phyloP scores from a whole-genome alignment of 495 filamentous ascomycete genomes.

The Parachaetomium inaequale region DNA sequence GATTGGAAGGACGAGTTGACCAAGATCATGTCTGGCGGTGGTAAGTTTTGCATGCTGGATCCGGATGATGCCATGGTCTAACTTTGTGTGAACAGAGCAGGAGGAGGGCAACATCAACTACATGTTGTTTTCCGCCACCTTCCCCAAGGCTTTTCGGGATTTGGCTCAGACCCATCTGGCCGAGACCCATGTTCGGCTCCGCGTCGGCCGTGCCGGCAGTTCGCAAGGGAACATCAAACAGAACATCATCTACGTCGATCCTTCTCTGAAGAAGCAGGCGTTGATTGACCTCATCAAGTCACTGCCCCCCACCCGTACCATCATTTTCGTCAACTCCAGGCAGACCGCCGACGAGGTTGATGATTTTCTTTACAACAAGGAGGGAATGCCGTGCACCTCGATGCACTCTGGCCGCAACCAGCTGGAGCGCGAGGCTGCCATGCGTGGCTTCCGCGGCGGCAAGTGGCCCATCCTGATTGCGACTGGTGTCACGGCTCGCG shows the following conservation, averaged over 20 bases:
- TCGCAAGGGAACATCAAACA: conserved; percentile 78
- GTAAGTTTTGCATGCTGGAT: conserved; percentile 44
- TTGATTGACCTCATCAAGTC: conserved; percentile 69
- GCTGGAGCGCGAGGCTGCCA: conserved; percentile 85
- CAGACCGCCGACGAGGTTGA: conserved; percentile 73
- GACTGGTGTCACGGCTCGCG: conserved; percentile 80
- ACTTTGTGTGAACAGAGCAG: conserved; percentile 51
- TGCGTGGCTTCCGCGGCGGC: conserved; percentile 79
- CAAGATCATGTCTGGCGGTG: conserved; percentile 71
- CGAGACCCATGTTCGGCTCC: conserved; percentile 68
- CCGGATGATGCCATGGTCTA: conserved; percentile 8
- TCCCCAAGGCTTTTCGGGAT: conserved; percentile 69
- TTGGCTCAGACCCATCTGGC: conserved; percentile 72
- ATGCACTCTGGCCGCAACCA: conserved; percentile 88
- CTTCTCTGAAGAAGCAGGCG: conserved; percentile 60
- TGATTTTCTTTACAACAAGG: conserved; percentile 77
- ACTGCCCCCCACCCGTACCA: conserved; percentile 67
- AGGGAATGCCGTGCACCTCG: conserved; percentile 71
- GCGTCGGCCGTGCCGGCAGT: conserved; percentile 79
- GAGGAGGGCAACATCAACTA: conserved; percentile 75
- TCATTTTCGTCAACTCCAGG: conserved; percentile 88
- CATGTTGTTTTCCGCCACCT: conserved; percentile 95
- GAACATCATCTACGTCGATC: conserved; percentile 62
- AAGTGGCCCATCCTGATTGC: conserved; percentile 74
- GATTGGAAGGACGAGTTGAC: conserved; percentile 72